Percentiles rank a stretch among this genome's conserved stretches.
These are phyloP conservation scores for Apiotrichum sp. DNA, from an alignment of 1,284 basidiomycete genomes.

Conservation along the genomic window DNA sequence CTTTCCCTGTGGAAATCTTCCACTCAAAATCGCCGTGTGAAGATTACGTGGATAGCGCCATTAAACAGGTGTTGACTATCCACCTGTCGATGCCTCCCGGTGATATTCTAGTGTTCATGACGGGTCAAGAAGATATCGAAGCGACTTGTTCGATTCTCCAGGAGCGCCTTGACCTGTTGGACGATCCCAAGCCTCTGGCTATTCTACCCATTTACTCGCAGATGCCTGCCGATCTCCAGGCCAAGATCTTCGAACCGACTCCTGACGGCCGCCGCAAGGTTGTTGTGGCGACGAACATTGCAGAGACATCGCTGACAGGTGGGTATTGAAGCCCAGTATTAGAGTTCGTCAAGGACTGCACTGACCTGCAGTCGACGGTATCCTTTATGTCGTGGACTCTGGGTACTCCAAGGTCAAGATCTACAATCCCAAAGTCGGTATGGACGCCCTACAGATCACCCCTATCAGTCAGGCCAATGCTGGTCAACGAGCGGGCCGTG, in stretches of 20 bases:
- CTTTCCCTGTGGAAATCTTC: slow-evolving; percentile 95
- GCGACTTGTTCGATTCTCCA: slow-evolving; percentile 84
- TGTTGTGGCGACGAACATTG: slow-evolving; percentile 98
- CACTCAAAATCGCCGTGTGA: slow-evolving; percentile 97
- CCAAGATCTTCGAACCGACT: slow-evolving; percentile 94
- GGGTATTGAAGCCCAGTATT: slow-evolving; percentile 16
- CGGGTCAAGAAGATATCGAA: slow-evolving; percentile 98
- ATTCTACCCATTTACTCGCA: slow-evolving; percentile 98
- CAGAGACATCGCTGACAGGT: slow-evolving; percentile 94
- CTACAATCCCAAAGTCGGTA: slow-evolving; percentile 97
- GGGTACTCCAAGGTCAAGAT: slow-evolving; percentile 98
- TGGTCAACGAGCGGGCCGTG: slow-evolving; percentile 89
- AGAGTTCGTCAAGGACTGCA: too few relatives aligned
- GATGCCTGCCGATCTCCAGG: slow-evolving; percentile 98
- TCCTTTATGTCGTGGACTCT: slow-evolving; percentile 91
- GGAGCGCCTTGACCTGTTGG: slow-evolving; percentile 83
- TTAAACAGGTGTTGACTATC: slow-evolving; percentile 95
- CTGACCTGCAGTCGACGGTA: slow-evolving; percentile 72
- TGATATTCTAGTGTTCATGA: slow-evolving; percentile 99
- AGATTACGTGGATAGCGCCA: slow-evolving; percentile 95
- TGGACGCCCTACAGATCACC: slow-evolving; percentile 98
- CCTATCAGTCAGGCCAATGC: slow-evolving; percentile 98
- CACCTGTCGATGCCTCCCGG: slow-evolving; percentile 90
- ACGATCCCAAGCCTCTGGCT: slow-evolving; percentile 78
- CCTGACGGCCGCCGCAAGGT: slow-evolving; percentile 92